phyloP scores from a whole-genome alignment of 257 asterid genomes.

The Henckelia pumila region DNA sequence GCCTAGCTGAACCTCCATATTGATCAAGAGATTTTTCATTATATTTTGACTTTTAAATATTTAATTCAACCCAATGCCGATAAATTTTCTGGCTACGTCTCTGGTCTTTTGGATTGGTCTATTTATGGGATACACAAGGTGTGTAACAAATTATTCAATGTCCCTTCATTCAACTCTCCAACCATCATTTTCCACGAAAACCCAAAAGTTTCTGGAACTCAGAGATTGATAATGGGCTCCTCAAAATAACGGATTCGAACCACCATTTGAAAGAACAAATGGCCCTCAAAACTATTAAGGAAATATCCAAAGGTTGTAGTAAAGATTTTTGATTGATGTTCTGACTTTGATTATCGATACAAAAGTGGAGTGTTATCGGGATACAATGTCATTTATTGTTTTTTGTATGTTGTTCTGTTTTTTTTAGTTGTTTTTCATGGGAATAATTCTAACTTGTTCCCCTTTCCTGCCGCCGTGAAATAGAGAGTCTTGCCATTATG shows the following conservation, averaged over 20 bases:
- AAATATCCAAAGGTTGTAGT: no score
- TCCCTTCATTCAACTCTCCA: background rate
- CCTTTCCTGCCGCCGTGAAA: background rate
- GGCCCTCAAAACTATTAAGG: constrained; percentile 29
- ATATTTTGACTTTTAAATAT: no score
- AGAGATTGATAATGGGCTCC: background rate
- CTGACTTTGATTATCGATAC: background rate
- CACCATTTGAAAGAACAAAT: constrained; percentile 21
- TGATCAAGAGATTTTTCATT: no score
- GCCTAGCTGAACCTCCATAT: no score
- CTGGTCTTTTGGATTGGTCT: no score
- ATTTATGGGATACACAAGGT: no score
- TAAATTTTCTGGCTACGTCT: no score
- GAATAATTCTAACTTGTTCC: background rate
- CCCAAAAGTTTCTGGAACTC: constrained; percentile 6
- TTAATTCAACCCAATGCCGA: no score
- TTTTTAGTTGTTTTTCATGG: background rate
- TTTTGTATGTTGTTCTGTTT: no score
- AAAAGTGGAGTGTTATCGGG: background rate
- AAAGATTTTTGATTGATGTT: background rate
- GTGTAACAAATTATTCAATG: no score
- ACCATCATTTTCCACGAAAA: constrained; percentile 17
- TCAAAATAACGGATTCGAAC: constrained; percentile 3
- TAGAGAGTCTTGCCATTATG: background rate
- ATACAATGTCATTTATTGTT: background rate